Conservation (phyloP, 2,329 filamentous ascomycete genomes). For the Xylariales sp. region DNA sequence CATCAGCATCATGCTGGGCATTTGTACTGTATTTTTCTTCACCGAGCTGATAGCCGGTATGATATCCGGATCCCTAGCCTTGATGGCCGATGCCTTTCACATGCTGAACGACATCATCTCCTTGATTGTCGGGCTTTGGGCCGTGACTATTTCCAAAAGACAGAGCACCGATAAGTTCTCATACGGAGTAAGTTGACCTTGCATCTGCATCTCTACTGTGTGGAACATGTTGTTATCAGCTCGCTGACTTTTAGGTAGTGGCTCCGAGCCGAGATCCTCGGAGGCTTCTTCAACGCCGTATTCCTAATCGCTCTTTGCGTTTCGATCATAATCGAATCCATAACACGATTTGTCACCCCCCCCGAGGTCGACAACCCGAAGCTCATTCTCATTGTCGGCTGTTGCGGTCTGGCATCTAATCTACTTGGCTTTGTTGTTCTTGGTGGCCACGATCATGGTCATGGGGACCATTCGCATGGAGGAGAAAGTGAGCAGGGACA, state of each 20-base stretch:
- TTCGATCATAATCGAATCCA: constrained; percentile 91
- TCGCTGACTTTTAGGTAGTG: constrained; percentile 50
- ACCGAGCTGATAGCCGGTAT: constrained; percentile 84
- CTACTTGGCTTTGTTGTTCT: constrained; percentile 84
- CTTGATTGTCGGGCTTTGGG: constrained; percentile 87
- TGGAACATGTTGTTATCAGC: neutral
- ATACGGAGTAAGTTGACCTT: constrained; percentile 66
- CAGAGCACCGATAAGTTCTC: constrained; percentile 88
- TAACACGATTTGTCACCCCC: constrained; percentile 87
- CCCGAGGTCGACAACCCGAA: constrained; percentile 81
- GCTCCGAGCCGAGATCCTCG: constrained; percentile 94
- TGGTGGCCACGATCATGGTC: constrained; percentile 79
- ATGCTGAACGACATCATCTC: constrained; percentile 99
- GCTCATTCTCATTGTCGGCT: constrained; percentile 86
- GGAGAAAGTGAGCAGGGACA: constrained; percentile 47
- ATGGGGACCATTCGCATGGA: constrained; percentile 47
- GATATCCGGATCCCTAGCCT: constrained; percentile 81
- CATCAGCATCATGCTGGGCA: constrained; percentile 87
- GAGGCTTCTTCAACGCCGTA: constrained; percentile 93
- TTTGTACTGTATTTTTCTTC: constrained; percentile 86
- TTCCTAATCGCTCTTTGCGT: constrained; percentile 95
- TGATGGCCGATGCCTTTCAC: constrained; percentile 96
- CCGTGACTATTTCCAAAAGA: constrained; percentile 81
- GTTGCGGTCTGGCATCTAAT: constrained; percentile 80
- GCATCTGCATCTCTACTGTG: constrained; percentile 10